These are phyloP conservation scores for Aquilaria malaccensis DNA, from an alignment of 345 rosid species.

Conservation along the genomic window DNA sequence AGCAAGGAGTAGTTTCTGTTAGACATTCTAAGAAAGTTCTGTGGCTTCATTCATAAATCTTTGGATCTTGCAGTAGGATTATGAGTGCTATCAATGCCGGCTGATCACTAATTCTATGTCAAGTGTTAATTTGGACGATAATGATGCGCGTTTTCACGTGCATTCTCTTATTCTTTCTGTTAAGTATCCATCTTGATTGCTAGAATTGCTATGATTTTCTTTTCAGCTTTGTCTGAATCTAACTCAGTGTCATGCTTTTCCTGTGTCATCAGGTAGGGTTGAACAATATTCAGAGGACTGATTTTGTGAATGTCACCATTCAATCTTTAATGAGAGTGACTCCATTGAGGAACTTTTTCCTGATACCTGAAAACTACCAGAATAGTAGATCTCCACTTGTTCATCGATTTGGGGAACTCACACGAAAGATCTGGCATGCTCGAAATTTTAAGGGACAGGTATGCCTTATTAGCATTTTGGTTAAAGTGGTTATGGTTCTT, in stretches of 20 bases:
- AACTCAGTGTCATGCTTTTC: slow-evolving; percentile 4
- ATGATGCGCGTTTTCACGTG: too few species aligned
- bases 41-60: too few species aligned
- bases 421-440: slow-evolving; percentile 94
- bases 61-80: too few species aligned
- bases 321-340: slow-evolving; percentile 94
- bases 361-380: slow-evolving; percentile 85
- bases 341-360: slow-evolving; percentile 85
- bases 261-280: slow-evolving; percentile 67
- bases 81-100: too few species aligned
- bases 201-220: too few species aligned
- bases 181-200: not conserved
- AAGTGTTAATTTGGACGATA: too few species aligned
- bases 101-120: too few species aligned
- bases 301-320: slow-evolving; percentile 95
- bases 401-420: slow-evolving; percentile 90
- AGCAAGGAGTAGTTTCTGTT: too few species aligned
- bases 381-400: slow-evolving; percentile 78
- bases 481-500: slow-evolving; percentile 5
- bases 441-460: slow-evolving; percentile 99
- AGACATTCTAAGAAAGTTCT: too few species aligned
- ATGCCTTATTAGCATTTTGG: slow-evolving; percentile 9
- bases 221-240: not conserved
- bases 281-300: slow-evolving; percentile 91
- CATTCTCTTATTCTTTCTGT: not conserved